Evolutionary conservation across 306 rosid species (phyloP), one percentile per base, ranked within the genome.

Genomic region (Fagus crenata): DNA sequence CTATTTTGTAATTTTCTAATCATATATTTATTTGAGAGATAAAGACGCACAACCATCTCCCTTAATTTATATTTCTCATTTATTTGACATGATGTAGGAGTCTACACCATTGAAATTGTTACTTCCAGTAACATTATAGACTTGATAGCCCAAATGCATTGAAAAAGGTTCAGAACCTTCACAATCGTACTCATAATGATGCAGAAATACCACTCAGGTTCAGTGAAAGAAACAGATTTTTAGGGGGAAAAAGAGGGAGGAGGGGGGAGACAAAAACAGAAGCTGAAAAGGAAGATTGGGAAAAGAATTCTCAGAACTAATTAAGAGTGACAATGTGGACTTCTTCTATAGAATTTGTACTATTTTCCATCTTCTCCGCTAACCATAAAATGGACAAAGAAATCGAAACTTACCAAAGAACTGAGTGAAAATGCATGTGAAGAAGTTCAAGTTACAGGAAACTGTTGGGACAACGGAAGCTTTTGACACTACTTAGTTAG

Each of bases 361-460:
- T 4, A 14, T 43, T 32, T 70, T 60, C 36, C 36, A 81, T 56
- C 67, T 73, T 61, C 76, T 32, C 11, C 35, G 56, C 49, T 65
- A 42, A 55, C 53, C 49, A 51, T 7, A 74, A 58, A 78, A 59
- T 15, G 63, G n/a, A 42, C 22, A 69, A 37, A 15, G 49, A 84
- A 83, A 77, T 75, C 8, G 49, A 43, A 43, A 76, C 95, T 75
- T 87, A 95, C 97, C 99, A 53, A 89, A 90, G 85, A 92, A 95
- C 74, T 95, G 97, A 0, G 97, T 92, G 89, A 95, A 95, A 82
- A 92, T 95, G 80, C 93, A 88, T 0, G 91, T 92, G 91, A 95
- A 95, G 96, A 95, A 95, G 89, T 33, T 85, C 96, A 95, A 86
- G 86, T 95, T 95, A 83, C 96, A 92, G 79, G 99, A 92, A 49